Evolutionary conservation across 768 basidiomycete species (phyloP).

Genomic region (Mycena olivaceomarginata): DNA sequence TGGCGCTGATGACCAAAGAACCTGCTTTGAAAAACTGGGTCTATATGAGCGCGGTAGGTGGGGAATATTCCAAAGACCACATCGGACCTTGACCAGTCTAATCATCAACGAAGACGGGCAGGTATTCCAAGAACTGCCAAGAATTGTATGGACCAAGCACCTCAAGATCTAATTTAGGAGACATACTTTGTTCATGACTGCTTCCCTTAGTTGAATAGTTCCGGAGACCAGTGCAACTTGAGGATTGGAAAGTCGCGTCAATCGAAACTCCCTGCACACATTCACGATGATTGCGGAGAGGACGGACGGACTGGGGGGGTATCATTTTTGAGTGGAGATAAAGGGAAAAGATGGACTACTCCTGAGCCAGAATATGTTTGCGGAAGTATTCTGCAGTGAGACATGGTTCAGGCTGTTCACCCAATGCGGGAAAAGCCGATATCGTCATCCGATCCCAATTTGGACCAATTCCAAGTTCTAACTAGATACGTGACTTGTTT

Average conservation of each 20-base stretch:
- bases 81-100: background rate
- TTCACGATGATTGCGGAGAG: background rate
- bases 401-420: background rate
- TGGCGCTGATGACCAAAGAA: background rate
- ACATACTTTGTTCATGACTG: background rate
- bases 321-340: background rate
- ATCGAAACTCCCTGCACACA: background rate
- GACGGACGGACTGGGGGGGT: background rate
- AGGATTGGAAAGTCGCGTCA: background rate
- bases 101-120: background rate
- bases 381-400: constrained; percentile 1
- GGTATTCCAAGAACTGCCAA: constrained; percentile 4
- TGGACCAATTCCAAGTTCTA: too few species aligned
- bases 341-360: background rate
- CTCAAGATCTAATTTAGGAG: constrained; percentile 3
- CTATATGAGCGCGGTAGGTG: background rate
- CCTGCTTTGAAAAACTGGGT: background rate
- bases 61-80: constrained; percentile 2
- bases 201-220: constrained; percentile 2
- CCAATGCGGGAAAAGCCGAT: too few species aligned
- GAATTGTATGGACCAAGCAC: background rate
- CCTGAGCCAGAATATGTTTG: background rate
- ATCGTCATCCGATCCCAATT: too few species aligned
- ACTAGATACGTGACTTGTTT: too few species aligned
- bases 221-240: background rate